These are phyloP conservation scores for Alternaria rosae DNA, from an alignment of 2,329 filamentous ascomycete genomes.

Conservation along the genomic window DNA sequence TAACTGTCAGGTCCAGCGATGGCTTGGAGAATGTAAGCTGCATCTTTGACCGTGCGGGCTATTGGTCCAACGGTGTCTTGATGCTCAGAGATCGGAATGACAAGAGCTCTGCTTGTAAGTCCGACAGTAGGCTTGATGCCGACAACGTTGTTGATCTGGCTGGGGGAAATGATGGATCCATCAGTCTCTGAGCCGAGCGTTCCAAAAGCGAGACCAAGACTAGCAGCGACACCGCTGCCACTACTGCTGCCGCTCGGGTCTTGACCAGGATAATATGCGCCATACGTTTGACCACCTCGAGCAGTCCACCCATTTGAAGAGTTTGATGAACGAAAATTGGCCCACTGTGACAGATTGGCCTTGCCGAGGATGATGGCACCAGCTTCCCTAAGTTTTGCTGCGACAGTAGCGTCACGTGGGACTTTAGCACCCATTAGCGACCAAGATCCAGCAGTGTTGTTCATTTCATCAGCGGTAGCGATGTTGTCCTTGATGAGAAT, in stretches of 20 bases:
- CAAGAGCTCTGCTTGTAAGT: slow-evolving; percentile 66
- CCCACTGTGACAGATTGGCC: slow-evolving; percentile 70
- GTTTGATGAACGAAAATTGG: slow-evolving; percentile 66
- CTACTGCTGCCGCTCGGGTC: slow-evolving; percentile 58
- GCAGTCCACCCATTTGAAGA: slow-evolving; percentile 70
- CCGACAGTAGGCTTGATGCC: slow-evolving; percentile 70
- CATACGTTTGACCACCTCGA: slow-evolving; percentile 67
- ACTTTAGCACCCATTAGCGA: slow-evolving; percentile 67
- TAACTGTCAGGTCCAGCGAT: slow-evolving; percentile 64
- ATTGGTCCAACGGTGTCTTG: slow-evolving; percentile 66
- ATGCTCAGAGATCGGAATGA: slow-evolving; percentile 69
- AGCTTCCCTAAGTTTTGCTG: slow-evolving; percentile 65
- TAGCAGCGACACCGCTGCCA: slow-evolving; percentile 67
- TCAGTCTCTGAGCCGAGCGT: slow-evolving; percentile 68
- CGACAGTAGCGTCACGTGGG: slow-evolving; percentile 65
- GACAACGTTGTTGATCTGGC: slow-evolving; percentile 65
- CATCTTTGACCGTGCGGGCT: slow-evolving; percentile 66
- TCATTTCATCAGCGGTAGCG: slow-evolving; percentile 67
- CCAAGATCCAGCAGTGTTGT: slow-evolving; percentile 70
- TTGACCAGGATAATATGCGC: slow-evolving; percentile 67
- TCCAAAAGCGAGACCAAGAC: slow-evolving; percentile 66
- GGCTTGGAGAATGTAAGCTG: slow-evolving; percentile 63
- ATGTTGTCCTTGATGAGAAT: slow-evolving; percentile 74
- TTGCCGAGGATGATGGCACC: slow-evolving; percentile 73
- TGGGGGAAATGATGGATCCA: slow-evolving; percentile 69